Base-by-base conservation (phyloP, 768 basidiomycete genomes). In the Lactarius trivialis region DNA sequence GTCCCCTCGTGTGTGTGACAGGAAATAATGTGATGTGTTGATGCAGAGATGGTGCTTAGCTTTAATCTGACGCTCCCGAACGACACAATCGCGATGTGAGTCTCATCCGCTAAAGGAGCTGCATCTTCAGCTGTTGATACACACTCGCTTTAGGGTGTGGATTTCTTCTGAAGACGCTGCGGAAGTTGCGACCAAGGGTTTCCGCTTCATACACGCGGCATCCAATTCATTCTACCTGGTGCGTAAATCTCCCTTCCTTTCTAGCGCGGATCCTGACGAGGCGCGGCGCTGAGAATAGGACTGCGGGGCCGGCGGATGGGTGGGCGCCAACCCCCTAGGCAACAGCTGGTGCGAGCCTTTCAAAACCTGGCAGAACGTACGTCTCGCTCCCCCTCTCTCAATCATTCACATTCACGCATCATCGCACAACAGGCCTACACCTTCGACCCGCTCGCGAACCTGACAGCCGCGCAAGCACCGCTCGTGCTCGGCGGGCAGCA, bases 161-260 rank as follows among this genome's bases (percentile, higher is more conserved):
- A 85, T 85, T 45, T 83, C 85, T 0, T 86, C 86, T 0, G 73
- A 73, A 19, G 74, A 89, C 68, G 88, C 80, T 8, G 77, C 76
- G 0, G 74, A 79, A 0, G 88, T 90, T 5, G 82, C 82, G 0
- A 74, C 79, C 32, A 82, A 83, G 66, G 86, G 85, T 0, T 82
- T 77, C 75, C 74, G 77, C 48, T 68, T 93, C 49, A 74, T 93
- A 3, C 88, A 91, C 59, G 82, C 85, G 1, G 78, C 88, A 0
- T 85, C 83, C 7, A 83, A 91, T 69, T 88, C 82, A 73, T 91
- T 92, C 75, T 92, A 92, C 73, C 81, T 92, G 28, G 83, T 77
- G 30, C 60, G 77, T 67, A n/a, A 12, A 21, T 41, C 9, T 17
- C 8, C 19, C 9, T 45, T 24, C 43, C 43, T 4, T 4, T 45